These are phyloP conservation scores for Cinnamomum chago DNA, from an alignment of 164 flowering plant species.

Conservation along the genomic window DNA sequence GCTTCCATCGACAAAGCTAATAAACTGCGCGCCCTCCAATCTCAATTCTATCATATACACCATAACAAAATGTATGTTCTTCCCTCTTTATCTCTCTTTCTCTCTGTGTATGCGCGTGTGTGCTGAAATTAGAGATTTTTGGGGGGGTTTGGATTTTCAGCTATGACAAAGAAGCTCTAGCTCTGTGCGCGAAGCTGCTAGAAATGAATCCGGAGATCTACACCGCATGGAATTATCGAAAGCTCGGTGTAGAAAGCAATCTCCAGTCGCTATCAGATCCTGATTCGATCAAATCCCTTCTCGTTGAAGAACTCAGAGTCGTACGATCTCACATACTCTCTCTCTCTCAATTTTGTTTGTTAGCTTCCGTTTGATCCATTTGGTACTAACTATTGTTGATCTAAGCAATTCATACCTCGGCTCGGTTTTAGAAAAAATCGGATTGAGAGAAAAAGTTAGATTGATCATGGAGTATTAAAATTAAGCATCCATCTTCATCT, in stretches of 20 bases:
- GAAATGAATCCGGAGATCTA: conserved; percentile 70
- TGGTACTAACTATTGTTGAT: no score
- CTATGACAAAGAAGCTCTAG: conserved; percentile 67
- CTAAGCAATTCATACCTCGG: no score
- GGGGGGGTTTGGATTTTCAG: conserved; percentile 25
- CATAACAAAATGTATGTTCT: conserved; percentile 48
- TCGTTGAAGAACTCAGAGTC: conserved; percentile 66
- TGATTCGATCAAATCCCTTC: conserved; percentile 41
- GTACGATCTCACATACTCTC: conserved; percentile 27
- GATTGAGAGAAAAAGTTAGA: no score
- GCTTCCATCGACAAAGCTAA: conserved; percentile 57
- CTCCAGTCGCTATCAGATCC: conserved; percentile 35
- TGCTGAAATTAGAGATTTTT: background rate
- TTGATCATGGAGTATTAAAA: no score
- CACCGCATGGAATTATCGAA: conserved; percentile 92
- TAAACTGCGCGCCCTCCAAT: conserved; percentile 60
- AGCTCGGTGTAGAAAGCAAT: conserved; percentile 57
- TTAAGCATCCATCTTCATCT: no score
- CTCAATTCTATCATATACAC: conserved; percentile 66
- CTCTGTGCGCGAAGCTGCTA: conserved; percentile 61
- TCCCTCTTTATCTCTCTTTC: conserved; percentile 3
- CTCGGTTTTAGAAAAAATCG: no score
- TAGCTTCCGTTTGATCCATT: no score
- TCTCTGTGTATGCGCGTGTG: background rate
- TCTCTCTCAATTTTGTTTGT: no score